phyloP scores from a whole-genome alignment of 2,329 filamentous ascomycete genomes.

The Botryotinia calthae region DNA sequence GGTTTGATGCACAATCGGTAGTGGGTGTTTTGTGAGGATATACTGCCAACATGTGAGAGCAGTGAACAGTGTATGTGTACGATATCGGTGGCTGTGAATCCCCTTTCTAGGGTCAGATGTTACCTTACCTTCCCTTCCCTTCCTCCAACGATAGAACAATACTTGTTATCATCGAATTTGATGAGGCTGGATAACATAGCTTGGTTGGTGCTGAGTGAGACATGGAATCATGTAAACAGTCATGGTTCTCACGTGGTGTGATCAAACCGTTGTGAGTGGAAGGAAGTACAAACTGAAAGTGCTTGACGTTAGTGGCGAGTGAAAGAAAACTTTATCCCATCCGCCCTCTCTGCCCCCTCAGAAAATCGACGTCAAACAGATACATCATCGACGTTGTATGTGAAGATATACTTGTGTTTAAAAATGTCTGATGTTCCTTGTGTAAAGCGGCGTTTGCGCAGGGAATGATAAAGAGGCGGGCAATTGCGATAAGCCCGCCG shows the following conservation, averaged over 20 bases:
- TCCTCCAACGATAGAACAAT: not conserved
- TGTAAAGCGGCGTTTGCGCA: not conserved
- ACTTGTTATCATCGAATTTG: not conserved
- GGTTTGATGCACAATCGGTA: not conserved
- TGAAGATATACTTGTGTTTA: not conserved
- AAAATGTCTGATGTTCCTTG: not conserved
- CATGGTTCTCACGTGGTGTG: not conserved
- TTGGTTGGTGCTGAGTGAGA: conserved; percentile 4
- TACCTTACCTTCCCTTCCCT: not conserved
- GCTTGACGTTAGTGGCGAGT: not conserved
- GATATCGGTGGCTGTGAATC: not conserved
- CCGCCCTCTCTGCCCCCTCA: not conserved
- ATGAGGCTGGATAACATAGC: not conserved
- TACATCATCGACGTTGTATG: not conserved
- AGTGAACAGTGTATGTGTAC: not conserved
- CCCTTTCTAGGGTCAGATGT: not conserved
- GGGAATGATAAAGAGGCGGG: not conserved
- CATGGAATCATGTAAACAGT: not conserved
- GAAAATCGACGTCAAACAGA: not conserved
- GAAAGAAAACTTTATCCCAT: not conserved
- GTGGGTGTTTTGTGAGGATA: not conserved
- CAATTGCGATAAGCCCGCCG: not conserved
- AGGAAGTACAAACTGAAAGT: not conserved
- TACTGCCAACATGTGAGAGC: not conserved
- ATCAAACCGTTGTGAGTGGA: not conserved